Evolutionary conservation across 2,329 filamentous ascomycete species (phyloP), one percentile per base, ranked within the genome.

Genomic region (Ascochyta rabiei): DNA sequence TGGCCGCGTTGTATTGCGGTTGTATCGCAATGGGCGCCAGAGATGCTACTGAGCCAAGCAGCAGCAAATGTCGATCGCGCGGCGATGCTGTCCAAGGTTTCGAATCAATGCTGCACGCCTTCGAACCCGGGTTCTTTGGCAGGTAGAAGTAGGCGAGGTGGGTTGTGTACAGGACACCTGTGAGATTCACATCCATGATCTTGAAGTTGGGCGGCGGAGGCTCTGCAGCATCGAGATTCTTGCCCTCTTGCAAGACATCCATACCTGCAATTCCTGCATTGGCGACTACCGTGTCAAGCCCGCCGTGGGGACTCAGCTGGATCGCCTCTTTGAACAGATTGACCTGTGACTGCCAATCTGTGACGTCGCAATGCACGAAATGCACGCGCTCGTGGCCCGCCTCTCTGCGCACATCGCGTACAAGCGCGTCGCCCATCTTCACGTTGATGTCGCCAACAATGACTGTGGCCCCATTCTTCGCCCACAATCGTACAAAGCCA

Each of bases 141-240:
- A 88, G 78, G 73, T 81, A 86, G 73, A 82, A 85, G 45, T 86
- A 79, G 1, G 85, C 86, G 35, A 90, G 80, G 63, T 89, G 84
- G 1, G 81, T 79, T 1, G 87, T 89, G 74, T 88, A 89, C 53
- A 86, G 73, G 34, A 86, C 83, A 12, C 86, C 88, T 0, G 77
- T 84, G 57, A 87, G 72, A 69, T 90, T 89, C 45, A 89, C 83
- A 54, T 86, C 81, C 33, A 88, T 66, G 40, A 83, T 82, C 15
- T 74, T 77, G 39, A 86, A 79, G 52, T 76, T 73, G 1, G 86
- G 85, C 51, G 78, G 68, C 1, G 76, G 76, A 3, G 81, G 81
- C 48, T 78, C 76, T 6, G 81, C 77, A 16, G 70, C 69, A 53
- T 78, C 75, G 34, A 81, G 73, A 52, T 77, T 73, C 21, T 57